Base-by-base conservation (phyloP, 805 yeast species). In the Limtongia smithiae region DNA sequence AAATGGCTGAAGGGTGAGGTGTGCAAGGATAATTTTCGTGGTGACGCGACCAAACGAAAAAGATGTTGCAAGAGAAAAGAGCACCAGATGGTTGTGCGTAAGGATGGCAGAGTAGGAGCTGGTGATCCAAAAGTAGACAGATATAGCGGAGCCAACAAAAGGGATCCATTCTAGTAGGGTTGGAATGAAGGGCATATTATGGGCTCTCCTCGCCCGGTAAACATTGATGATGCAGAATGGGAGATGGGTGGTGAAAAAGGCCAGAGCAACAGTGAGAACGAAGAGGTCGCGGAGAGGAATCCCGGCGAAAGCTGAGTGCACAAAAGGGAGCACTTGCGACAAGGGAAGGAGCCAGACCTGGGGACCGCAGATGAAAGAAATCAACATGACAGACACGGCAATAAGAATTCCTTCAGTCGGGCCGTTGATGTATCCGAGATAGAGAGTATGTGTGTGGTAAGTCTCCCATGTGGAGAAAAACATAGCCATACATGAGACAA, bases 321-420 rank as follows among this genome's bases (percentile, higher is more conserved):
- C 44, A 14, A 43, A 22, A 7, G 55, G 32, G 28, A 48, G 27
- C 18, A 80, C 50, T 3, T 64, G 68, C 32, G 73, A 64, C 18
- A 80, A 61, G 32, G 69, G 66, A 17, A 60, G 57, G 44, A 73
- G 71, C 93, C 94, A 89, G 41, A 78, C 64, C 3, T 73, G 76
- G 3, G 86, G 81, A 2, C 97, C 96, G 48, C 70, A 68, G 36
- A 81, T 47, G 1, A 88, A 96, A 0, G 95, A 82, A 15, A 77
- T 44, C 4, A 79, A 50, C 68, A 80, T 89, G 27, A 82, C 71
- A 0, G 58, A 62, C 25, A 78, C 69, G 40, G 89, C 77, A 66
- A 84, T 74, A 52, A 89, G 63, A 28, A 91, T 84, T 4, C 97
- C 98, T 69, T 93, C 97, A 5, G 93, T 96, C 1, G 98, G 98